Base-by-base conservation (phyloP, 805 yeast species). In the Candida tammaniensis region DNA sequence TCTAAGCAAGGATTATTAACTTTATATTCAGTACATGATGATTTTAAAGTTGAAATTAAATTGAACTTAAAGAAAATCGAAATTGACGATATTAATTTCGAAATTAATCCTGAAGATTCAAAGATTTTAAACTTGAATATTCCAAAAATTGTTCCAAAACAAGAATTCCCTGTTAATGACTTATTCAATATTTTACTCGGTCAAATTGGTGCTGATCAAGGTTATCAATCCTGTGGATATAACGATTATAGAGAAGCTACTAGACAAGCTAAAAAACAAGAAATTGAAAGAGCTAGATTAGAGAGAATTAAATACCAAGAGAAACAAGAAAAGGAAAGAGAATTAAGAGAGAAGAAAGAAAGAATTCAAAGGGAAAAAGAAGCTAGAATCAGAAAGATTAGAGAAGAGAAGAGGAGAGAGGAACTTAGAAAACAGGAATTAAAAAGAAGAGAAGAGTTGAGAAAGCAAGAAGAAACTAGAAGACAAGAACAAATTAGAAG, bases 71-170 rank as follows among this genome's bases (percentile, higher is more conserved):
- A 51, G 17, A 47, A 57, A 32, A 52, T 64, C 17, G 61, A 61
- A 16, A 45, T 61, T 17, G 36, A 48, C 7, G 43, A 51, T n/a
- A 59, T 64, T 21, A 55, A 57, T 41, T 63, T 66, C 59, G 59
- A 61, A 36, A 54, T 57, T 47, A 54, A 43, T 37, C 41, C 43
- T 28, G 33, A 47, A 15, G 55, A 43, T 22, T 17, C 55, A 21
- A 60, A 58, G 30, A 54, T 59, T 10, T 57, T 64, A 44, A 60
- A 59, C 7, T 55, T 64, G 42, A 62, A 51, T 29, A 54, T 64
- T 19, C 68, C 68, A 8, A 64, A 64, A 50, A 51, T 58, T 47
- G 34, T 44, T 17, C 55, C 54, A 30, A 50, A 17, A 19, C 21
- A 27, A 20, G 12, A 30, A 21, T 28, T 17, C 33, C 35, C 25